These are phyloP conservation scores for Crithidia fasciculata DNA, from an alignment of 208 protist species.

Conservation along the genomic window DNA sequence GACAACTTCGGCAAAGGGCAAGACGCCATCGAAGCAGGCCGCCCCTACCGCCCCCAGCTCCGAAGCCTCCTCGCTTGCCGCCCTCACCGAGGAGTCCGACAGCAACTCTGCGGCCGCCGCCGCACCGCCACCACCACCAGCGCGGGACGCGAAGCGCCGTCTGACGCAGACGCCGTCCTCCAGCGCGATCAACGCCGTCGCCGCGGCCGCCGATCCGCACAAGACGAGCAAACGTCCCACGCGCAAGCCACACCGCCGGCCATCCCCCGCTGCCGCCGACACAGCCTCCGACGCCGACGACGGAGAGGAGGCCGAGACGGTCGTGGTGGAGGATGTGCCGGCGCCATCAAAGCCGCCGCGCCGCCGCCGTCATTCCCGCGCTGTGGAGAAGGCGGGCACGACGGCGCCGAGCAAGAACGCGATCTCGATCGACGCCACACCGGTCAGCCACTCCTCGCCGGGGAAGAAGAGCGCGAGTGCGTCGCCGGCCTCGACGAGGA, in stretches of 20 bases:
- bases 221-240: conserved; percentile 1
- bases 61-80: conserved; percentile 11
- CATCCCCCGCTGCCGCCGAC: neutral
- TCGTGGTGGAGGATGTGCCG: neutral
- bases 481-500: conserved; percentile 8
- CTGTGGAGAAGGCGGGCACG: neutral
- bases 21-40: neutral
- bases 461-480: neutral
- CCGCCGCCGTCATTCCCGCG: conserved; percentile 13
- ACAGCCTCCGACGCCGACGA: conserved; percentile 1
- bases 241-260: neutral
- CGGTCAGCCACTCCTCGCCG: conserved; percentile 3
- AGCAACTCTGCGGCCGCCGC: neutral
- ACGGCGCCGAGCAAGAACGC: conserved; percentile 2
- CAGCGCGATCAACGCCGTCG: neutral
- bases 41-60: conserved; percentile 1
- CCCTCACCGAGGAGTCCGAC: conserved; percentile 10
- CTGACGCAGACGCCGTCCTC: neutral
- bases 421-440: conserved; percentile 14
- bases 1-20: neutral
- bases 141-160: neutral
- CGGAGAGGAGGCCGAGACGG: conserved; percentile 5
- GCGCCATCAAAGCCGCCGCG: conserved; percentile 12
- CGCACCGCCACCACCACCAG: neutral
- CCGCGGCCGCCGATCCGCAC: neutral